Conservation (phyloP, 2,329 filamentous ascomycete genomes). For the Zelopaecilomyces penicillatus region DNA sequence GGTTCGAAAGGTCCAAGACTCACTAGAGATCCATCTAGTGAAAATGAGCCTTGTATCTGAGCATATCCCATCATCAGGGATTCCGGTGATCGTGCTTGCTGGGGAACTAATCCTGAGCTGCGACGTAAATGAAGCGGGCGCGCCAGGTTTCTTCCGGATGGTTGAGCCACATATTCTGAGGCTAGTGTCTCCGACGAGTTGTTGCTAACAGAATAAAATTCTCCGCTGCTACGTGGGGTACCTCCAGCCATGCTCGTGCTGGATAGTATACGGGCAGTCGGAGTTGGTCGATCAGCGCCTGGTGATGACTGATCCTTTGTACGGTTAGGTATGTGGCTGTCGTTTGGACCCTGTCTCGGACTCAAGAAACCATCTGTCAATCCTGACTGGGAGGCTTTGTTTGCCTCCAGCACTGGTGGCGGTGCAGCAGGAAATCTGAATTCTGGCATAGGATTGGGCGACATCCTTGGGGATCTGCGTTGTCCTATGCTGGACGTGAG, state of each 20-base stretch:
- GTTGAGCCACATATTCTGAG: constrained; percentile 71
- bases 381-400: constrained; percentile 19
- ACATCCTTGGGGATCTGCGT: constrained; percentile 32
- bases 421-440: constrained; percentile 48
- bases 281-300: constrained; percentile 50
- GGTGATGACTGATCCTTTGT: constrained; percentile 37
- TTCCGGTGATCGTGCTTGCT: constrained; percentile 52
- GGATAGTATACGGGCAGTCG: constrained; percentile 63
- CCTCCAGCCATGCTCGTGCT: constrained; percentile 63
- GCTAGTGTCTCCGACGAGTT: constrained; percentile 88
- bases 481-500: constrained; percentile 33
- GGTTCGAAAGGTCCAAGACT: constrained; percentile 88
- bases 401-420: constrained; percentile 29
- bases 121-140: constrained; percentile 39
- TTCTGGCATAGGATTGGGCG: constrained; percentile 40
- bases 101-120: constrained; percentile 35
- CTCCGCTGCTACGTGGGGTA: constrained; percentile 83
- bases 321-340: constrained; percentile 30
- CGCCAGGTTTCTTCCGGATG: constrained; percentile 21
- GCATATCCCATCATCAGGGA: constrained; percentile 97
- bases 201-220: constrained; percentile 93
- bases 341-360: constrained; percentile 27
- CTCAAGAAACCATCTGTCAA: constrained; percentile 32
- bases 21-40: constrained; percentile 81
- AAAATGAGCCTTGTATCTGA: constrained; percentile 87